Evolutionary conservation across 108 stramenopile genomes (phyloP).

Genomic region (Seminavis robusta): DNA sequence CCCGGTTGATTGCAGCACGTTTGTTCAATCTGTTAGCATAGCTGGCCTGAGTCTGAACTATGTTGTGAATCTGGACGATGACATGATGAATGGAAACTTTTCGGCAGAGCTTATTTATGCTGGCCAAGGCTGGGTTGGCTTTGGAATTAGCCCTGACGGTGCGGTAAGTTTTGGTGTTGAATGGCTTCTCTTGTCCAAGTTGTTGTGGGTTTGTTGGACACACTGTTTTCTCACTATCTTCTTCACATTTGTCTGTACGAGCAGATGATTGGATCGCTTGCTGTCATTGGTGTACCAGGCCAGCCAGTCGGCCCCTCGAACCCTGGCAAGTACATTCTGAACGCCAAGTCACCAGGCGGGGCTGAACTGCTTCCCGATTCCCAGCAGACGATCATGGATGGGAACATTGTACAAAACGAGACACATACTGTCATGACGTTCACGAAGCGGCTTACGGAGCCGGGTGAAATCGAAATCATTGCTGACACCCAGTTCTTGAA

Average conservation of each 20-base stretch:
- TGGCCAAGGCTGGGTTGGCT: slow-evolving; percentile 29
- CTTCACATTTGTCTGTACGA: too few species aligned
- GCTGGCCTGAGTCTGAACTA: neutral
- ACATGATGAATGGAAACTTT: neutral
- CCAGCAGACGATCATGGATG: slow-evolving; percentile 52
- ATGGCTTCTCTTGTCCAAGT: too few species aligned
- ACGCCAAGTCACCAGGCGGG: slow-evolving; percentile 8
- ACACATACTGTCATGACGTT: slow-evolving; percentile 48
- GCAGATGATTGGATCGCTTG: slow-evolving; percentile 30
- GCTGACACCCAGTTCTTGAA: slow-evolving; percentile 23
- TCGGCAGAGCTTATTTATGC: neutral
- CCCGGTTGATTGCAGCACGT: neutral
- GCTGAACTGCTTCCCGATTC: slow-evolving; percentile 24
- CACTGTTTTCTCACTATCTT: too few species aligned
- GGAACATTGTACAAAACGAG: slow-evolving; percentile 33
- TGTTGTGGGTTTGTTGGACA: too few species aligned
- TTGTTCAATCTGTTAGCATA: neutral
- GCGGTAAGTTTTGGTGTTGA: too few species aligned
- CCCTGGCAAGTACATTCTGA: slow-evolving; percentile 47
- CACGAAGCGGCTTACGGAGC: slow-evolving; percentile 56
- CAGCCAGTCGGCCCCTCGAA: slow-evolving; percentile 6
- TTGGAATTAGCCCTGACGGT: slow-evolving; percentile 11
- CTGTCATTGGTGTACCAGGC: slow-evolving; percentile 36
- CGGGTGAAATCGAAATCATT: slow-evolving; percentile 36
- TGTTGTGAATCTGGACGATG: neutral